Base-by-base conservation (phyloP, 1,284 basidiomycete genomes). In the Peniophora sp. region DNA sequence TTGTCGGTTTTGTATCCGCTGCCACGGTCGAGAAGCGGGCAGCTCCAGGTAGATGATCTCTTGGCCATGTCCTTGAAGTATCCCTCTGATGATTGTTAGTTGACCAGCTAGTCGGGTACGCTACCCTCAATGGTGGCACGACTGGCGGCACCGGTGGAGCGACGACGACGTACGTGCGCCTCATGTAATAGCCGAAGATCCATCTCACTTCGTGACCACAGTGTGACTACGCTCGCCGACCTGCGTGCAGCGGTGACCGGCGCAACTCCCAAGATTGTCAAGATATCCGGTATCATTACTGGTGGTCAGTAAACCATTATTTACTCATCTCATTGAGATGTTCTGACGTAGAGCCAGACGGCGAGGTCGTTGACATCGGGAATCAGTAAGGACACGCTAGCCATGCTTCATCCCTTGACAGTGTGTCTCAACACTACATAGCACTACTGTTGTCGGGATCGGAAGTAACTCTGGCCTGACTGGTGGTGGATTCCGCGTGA, bases 401-500 rank as follows among this genome's bases (percentile, higher is more conserved):
- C 11, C 22, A 45, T 35, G 15, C n/a, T 41, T 41, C 5, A 5
- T 20, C 9, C 6, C 8, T n/a, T 9, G 12, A 10, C n/a, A 10
- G 20, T 24, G 34, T 22, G 27, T 6, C 27, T 32, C n/a, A 17
- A 6, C 32, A 6, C 27, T 17, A 3, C 15, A 14, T 35, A 55
- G 54, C 41, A 55, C 54, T 3, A 55, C 54, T 32, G 49, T 55
- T 24, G 49, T 55, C 11, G 54, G 54, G 12, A 35, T 55, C 27
- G 54, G 54, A 5, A 47, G 37, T 41, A 55, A 55, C 51, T 55
- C 54, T 34, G 54, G 54, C 45, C 3, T 55, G 18, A 60, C 58
- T 8, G 58, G 58, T 14, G 56, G 57, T n/a, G 58, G 58, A 15
- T 60, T 60, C 51, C 54, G 58, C 27, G 56, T 60, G 51, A 58